Evolutionary conservation across 208 protist genomes (phyloP).

Genomic region (Herpetomonas muscarum): DNA sequence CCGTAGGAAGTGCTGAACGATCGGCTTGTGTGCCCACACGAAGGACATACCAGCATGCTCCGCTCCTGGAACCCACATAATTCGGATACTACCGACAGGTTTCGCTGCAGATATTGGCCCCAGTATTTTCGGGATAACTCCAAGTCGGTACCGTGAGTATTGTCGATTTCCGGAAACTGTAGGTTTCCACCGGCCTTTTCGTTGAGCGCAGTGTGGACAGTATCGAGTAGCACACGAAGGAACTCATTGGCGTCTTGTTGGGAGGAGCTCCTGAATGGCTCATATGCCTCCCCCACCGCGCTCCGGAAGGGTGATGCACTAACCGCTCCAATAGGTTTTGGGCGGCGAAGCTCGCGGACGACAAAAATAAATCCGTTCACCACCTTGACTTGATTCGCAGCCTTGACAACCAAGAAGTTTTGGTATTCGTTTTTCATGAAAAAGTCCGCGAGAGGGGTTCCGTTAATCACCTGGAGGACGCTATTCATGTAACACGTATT

Average conservation of each 20-base stretch:
- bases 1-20: constrained; percentile 58
- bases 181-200: constrained; percentile 22
- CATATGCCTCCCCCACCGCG: constrained; percentile 58
- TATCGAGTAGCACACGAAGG: constrained; percentile 88
- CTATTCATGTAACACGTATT: constrained; percentile 94
- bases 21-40: constrained; percentile 50
- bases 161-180: constrained; percentile 58
- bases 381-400: constrained; percentile 25
- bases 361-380: constrained; percentile 74
- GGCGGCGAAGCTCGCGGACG: constrained; percentile 70
- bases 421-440: constrained; percentile 83
- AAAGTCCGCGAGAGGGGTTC: constrained; percentile 83
- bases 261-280: constrained; percentile 59
- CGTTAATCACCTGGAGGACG: constrained; percentile 74
- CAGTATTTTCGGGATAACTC: constrained; percentile 75
- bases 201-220: constrained; percentile 92
- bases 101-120: constrained; percentile 74
- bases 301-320: constrained; percentile 80
- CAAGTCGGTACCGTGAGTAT: constrained; percentile 53
- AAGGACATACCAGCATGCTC: constrained; percentile 60
- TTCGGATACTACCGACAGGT: constrained; percentile 93
- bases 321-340: constrained; percentile 47
- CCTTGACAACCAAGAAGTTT: constrained; percentile 26
- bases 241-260: constrained; percentile 94
- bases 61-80: constrained; percentile 77